Percentiles rank a stretch among this genome's conserved stretches.
phyloP scores from a whole-genome alignment of 306 rosid genomes.

The Amphicarpaea edgeworthii region DNA sequence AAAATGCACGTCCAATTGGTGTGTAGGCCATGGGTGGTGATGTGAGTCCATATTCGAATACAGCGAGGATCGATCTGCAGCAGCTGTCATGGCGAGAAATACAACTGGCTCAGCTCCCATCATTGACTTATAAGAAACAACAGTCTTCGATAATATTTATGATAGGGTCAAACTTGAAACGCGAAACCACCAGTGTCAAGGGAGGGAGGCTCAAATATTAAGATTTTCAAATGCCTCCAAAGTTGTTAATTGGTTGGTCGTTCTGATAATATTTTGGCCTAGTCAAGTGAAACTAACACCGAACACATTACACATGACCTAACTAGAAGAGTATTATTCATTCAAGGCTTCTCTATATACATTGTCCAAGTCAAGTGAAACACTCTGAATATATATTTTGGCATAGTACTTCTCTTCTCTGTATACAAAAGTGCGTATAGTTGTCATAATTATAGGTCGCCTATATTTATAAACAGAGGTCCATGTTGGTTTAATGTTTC shows the following conservation, averaged over 20 bases:
- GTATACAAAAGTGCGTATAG: not conserved
- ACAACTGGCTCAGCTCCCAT: slow-evolving; percentile 44
- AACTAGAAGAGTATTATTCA: too few species aligned
- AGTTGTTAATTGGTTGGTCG: too few species aligned
- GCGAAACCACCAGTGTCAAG: not conserved
- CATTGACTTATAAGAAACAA: slow-evolving; percentile 23
- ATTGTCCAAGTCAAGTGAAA: too few species aligned
- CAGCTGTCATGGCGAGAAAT: slow-evolving; percentile 44
- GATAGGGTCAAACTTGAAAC: not conserved
- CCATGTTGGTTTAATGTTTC: not conserved
- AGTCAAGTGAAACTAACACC: not conserved
- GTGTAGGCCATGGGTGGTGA: slow-evolving; percentile 22
- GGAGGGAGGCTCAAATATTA: not conserved
- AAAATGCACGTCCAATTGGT: too few species aligned
- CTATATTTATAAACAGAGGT: not conserved
- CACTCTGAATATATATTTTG: too few species aligned
- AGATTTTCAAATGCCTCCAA: not conserved
- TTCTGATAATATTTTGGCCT: not conserved
- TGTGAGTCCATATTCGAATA: not conserved
- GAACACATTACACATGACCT: too few species aligned
- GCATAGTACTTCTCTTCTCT: too few species aligned
- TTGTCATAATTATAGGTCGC: not conserved
- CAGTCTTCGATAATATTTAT: not conserved
- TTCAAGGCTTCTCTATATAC: too few species aligned
- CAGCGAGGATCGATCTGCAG: slow-evolving; percentile 41